These are phyloP conservation scores for Zygotorulaspora danielsina DNA, from an alignment of 805 yeast species.

Conservation along the genomic window DNA sequence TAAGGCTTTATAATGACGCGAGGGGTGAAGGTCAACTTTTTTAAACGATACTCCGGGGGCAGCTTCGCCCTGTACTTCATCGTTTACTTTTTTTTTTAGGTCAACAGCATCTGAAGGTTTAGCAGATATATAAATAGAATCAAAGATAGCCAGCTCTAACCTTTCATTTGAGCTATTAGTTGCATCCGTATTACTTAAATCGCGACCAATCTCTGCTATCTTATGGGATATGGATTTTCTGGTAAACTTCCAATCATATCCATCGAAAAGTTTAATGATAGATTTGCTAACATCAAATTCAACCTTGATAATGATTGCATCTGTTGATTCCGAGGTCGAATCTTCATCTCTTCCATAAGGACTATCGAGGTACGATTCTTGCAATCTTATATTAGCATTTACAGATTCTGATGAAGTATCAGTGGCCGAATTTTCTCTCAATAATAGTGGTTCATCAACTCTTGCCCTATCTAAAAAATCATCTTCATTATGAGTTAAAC, in stretches of 20 bases:
- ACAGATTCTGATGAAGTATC: conserved; percentile 11
- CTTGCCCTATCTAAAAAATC: conserved; percentile 16
- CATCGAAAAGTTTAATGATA: conserved; percentile 64
- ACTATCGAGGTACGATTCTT: conserved; percentile 20
- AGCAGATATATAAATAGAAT: conserved; percentile 70
- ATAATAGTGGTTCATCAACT: not conserved
- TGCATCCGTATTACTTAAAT: conserved; percentile 22
- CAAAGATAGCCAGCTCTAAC: conserved; percentile 38
- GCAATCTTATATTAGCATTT: conserved; percentile 6
- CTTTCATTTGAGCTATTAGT: conserved; percentile 8
- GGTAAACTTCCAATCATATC: conserved; percentile 87
- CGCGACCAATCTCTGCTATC: conserved; percentile 56
- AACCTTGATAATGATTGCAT: conserved; percentile 11
- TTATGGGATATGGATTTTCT: conserved; percentile 62
- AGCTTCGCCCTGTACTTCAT: conserved; percentile 40
- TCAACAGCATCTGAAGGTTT: conserved; percentile 45
- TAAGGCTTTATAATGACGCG: conserved; percentile 54
- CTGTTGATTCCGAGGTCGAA: conserved; percentile 1
- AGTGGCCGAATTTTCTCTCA: conserved; percentile 3
- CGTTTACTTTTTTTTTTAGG: conserved; percentile 53
- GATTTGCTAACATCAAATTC: conserved; percentile 38
- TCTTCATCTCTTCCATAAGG: conserved; percentile 3
- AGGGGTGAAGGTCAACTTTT: conserved; percentile 59
- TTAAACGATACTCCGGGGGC: conserved; percentile 28
- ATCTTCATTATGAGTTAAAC: conserved; percentile 16